These are phyloP conservation scores for Pseudocercospora crystallina DNA, from an alignment of 2,329 filamentous ascomycete genomes.

Conservation along the genomic window DNA sequence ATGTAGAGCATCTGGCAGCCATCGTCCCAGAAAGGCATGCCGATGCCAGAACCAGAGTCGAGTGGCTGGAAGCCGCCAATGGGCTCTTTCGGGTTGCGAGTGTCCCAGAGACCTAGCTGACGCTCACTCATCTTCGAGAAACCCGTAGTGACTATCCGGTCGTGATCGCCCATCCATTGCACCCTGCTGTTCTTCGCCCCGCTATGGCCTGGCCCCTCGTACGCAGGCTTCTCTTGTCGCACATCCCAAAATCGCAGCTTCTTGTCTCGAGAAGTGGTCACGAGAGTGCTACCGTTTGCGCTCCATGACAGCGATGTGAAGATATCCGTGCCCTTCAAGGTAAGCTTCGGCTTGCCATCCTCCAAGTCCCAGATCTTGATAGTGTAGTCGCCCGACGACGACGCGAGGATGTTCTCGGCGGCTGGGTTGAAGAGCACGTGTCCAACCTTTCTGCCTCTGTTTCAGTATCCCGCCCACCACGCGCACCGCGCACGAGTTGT, in stretches of 20 bases:
- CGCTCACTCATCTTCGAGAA: conserved; percentile 99
- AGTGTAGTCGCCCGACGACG: conserved; percentile 89
- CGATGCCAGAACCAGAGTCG: conserved; percentile 94
- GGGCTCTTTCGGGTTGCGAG: conserved; percentile 73
- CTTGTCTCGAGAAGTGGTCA: conserved; percentile 96
- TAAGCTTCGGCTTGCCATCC: conserved; percentile 70
- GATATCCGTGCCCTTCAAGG: conserved; percentile 84
- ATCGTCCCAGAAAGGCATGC: conserved; percentile 99
- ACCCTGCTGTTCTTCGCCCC: conserved; percentile 97
- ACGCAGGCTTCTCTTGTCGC: conserved; percentile 81
- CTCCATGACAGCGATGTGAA: conserved; percentile 97
- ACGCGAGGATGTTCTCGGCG: conserved; percentile 92
- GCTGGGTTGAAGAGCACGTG: conserved; percentile 98
- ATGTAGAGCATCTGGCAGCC: conserved; percentile 93
- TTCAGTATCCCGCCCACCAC: conserved; percentile 24
- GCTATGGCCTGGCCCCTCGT: conserved; percentile 80
- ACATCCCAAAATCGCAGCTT: conserved; percentile 97
- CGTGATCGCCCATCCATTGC: conserved; percentile 96
- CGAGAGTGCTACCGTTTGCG: conserved; percentile 79
- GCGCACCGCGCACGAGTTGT: not conserved
- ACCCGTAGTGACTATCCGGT: conserved; percentile 91
- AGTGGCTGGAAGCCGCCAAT: conserved; percentile 87
- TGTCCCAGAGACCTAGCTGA: conserved; percentile 93
- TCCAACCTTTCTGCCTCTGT: conserved; percentile 75
- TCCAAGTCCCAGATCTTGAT: conserved; percentile 95